phyloP scores from a whole-genome alignment of 2,329 filamentous ascomycete species.

The Westerdykella sp. region DNA sequence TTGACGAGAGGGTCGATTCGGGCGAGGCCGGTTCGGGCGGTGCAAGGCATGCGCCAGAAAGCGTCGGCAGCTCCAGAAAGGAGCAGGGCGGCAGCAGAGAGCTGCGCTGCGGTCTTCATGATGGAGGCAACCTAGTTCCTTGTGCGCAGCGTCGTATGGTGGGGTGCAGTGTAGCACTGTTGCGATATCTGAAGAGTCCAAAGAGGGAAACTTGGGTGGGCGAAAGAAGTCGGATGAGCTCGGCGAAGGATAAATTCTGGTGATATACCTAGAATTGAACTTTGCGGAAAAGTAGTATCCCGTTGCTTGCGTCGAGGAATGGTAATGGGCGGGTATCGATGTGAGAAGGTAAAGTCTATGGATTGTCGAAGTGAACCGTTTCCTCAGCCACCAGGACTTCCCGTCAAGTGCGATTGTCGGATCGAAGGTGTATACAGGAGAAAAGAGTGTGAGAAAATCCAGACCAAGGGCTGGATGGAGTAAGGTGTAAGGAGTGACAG shows the following conservation, averaged over 20 bases:
- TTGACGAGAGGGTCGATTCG: slow-evolving; percentile 47
- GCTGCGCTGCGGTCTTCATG: slow-evolving; percentile 27
- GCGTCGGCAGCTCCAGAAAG: slow-evolving; percentile 49
- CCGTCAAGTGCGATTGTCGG: slow-evolving; percentile 4
- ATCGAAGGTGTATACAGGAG: slow-evolving; percentile 15
- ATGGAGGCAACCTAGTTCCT: slow-evolving; percentile 2
- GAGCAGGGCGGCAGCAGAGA: slow-evolving; percentile 25
- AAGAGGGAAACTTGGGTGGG: not conserved
- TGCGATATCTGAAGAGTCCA: not conserved
- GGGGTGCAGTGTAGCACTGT: not conserved
- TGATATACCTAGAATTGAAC: no score
- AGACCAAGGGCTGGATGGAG: slow-evolving; percentile 13
- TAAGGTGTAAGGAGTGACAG: slow-evolving; percentile 20
- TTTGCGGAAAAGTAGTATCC: no score
- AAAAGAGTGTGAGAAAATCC: slow-evolving; percentile 16
- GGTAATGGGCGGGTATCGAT: no score
- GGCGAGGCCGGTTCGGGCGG: slow-evolving; percentile 54
- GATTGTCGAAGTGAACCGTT: slow-evolving; percentile 5
- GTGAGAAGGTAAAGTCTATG: no score
- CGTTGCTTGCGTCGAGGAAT: no score
- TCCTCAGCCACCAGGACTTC: slow-evolving; percentile 25
- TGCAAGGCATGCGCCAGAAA: slow-evolving; percentile 65
- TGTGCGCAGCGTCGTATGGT: not conserved
- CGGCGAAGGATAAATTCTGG: no score
- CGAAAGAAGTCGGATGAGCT: no score